Evolutionary conservation across 2,329 filamentous ascomycete genomes (phyloP).

Genomic region (Fusarium equiseti): DNA sequence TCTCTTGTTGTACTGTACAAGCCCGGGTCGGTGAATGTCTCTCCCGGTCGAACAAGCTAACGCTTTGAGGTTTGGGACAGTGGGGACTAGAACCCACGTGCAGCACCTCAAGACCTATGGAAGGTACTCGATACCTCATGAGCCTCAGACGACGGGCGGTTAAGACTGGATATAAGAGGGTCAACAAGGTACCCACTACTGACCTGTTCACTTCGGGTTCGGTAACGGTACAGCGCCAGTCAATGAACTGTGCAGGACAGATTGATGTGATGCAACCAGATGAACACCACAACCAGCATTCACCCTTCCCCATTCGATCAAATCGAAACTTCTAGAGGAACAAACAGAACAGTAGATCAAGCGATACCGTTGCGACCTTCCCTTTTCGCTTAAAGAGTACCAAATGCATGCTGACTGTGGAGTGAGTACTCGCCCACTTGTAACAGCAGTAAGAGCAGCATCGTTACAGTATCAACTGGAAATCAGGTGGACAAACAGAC

Average conservation of each 20-base stretch:
- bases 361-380: not conserved
- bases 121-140: slow-evolving; percentile 19
- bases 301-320: slow-evolving; percentile 25
- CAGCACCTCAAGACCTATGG: not conserved
- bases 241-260: not conserved
- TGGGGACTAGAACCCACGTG: slow-evolving; percentile 19
- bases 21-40: slow-evolving; percentile 41
- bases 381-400: not conserved
- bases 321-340: slow-evolving; percentile 26
- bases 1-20: slow-evolving; percentile 32
- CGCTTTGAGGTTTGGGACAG: slow-evolving; percentile 31
- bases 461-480: not conserved
- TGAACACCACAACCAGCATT: slow-evolving; percentile 22
- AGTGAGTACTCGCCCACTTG: not conserved
- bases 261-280: slow-evolving; percentile 6
- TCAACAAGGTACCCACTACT: not conserved
- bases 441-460: not conserved
- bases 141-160: not conserved
- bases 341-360: not conserved
- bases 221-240: not conserved
- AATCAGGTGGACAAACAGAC: not conserved
- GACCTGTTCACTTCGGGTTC: not conserved
- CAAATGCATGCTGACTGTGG: not conserved
- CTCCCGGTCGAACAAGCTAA: slow-evolving; percentile 26
- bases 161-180: not conserved